A percentile compares a stretch with the other conserved stretches of the same genome.
Evolutionary conservation across 495 filamentous ascomycete genomes (phyloP).

Genomic region (Cenococcum geophilum): DNA sequence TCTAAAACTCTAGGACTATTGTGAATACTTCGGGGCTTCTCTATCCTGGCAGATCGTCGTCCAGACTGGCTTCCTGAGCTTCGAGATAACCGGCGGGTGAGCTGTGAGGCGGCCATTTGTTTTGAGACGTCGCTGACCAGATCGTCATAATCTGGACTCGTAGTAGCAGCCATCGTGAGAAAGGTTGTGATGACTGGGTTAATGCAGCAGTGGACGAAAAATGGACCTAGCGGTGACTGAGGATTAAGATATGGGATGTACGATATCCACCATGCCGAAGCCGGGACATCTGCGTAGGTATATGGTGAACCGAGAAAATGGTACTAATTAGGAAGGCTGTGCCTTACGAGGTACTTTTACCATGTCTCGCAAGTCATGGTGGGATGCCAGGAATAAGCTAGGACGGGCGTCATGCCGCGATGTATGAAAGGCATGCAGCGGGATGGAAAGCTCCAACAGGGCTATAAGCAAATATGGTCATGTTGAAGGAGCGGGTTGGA

Average conservation of each 20-base stretch:
- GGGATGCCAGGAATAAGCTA: slow-evolving; percentile 15
- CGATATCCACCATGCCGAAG: neutral
- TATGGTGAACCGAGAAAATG: slow-evolving; percentile 31
- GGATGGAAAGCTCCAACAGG: slow-evolving; percentile 21
- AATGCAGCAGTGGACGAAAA: slow-evolving; percentile 2
- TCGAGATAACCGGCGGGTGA: slow-evolving; percentile 20
- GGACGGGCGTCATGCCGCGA: slow-evolving; percentile 5
- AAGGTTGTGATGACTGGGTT: neutral
- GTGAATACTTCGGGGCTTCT: slow-evolving; percentile 31
- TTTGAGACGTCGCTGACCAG: slow-evolving; percentile 14
- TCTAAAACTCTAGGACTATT: slow-evolving; percentile 25
- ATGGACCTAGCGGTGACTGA: slow-evolving; percentile 1
- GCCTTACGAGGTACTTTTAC: slow-evolving; percentile 12
- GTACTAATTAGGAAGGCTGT: slow-evolving; percentile 27
- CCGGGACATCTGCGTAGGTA: slow-evolving; percentile 28
- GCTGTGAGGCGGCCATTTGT: slow-evolving; percentile 23
- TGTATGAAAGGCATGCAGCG: slow-evolving; percentile 15
- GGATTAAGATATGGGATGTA: neutral
- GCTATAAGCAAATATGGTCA: slow-evolving; percentile 19
- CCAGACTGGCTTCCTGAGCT: slow-evolving; percentile 22
- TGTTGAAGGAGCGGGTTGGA: slow-evolving; percentile 26
- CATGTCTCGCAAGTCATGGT: slow-evolving; percentile 27
- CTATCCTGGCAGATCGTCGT: slow-evolving; percentile 19
- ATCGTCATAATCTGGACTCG: slow-evolving; percentile 11
- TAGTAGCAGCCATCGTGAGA: slow-evolving; percentile 18